Base-by-base conservation (phyloP, 768 basidiomycete genomes). In the Lentinula edodes region DNA sequence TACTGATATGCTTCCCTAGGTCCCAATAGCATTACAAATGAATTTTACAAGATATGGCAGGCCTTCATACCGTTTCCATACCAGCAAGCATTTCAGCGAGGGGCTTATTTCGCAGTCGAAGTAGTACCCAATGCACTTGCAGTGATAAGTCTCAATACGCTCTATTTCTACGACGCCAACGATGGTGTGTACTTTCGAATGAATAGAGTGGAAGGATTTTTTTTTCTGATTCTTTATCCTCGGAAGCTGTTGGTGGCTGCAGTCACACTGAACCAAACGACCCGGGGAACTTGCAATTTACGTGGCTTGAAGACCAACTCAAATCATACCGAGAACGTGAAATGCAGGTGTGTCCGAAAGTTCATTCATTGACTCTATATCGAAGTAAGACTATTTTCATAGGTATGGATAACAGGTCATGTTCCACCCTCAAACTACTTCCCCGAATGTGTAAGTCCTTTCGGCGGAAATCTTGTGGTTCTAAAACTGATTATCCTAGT, bases 131-230 rank as follows among this genome's bases (percentile, higher is more conserved):
- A 86, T 63, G 68, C 83, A 60, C 66, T 95, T 42, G 91, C 90
- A 10, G 90, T 88, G 53, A 86, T 97, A 68, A 89, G 88, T 65
- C 76, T 95, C 56, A 97, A 95, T 72, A 94, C 93, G 0, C 83
- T 95, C 75, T 95, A 91, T 74, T 95, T 91, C 76, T 95, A 90
- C 72, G 90, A 92, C 70, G 86, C 89, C 13, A 95, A 95, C 73
- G 90, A 91, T 77, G 88, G 91, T 89, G 58, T 61, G 77, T 65
- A 38, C 42, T 58, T 46, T 50, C 16, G 43, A 61, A 45, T 46
- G 36, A 56, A 16, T 20, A 16, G 39, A 32, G 15, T 35, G 5
- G 10, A 34, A 28, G 52, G n/a, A n/a, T 35, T 55, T 12, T 18
- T 45, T 35, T 54, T 15, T 45, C 8, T 13, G 52, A 34, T 55